Evolutionary conservation across 805 yeast species (phyloP).

Genomic region (Kodamaea restingae): DNA sequence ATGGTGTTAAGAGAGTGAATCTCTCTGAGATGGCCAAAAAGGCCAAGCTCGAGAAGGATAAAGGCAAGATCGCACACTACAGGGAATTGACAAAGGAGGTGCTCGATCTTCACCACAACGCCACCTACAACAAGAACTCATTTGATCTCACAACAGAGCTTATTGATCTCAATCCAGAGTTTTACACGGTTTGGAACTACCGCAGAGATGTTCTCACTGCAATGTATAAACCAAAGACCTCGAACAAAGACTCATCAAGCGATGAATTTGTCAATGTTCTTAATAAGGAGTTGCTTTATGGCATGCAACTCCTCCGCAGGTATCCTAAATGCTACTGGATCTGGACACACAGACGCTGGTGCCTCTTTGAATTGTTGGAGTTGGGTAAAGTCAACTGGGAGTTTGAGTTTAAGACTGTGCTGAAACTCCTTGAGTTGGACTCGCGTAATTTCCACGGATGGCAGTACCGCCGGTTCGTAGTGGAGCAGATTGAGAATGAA

Average conservation of each 20-base stretch:
- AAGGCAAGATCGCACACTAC: conserved; percentile 55
- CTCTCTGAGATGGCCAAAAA: conserved; percentile 53
- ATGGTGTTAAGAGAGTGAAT: conserved; percentile 62
- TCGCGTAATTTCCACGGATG: conserved; percentile 92
- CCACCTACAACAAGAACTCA: conserved; percentile 23
- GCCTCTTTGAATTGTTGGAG: conserved; percentile 43
- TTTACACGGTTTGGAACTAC: conserved; percentile 86
- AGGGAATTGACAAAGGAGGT: conserved; percentile 41
- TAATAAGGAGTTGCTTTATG: conserved; percentile 57
- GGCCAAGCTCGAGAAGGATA: conserved; percentile 55
- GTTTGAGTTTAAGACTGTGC: conserved; percentile 66
- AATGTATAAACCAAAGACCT: conserved; percentile 23
- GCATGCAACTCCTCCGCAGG: conserved; percentile 52
- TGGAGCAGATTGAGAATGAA: conserved; percentile 35
- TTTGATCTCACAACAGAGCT: conserved; percentile 55
- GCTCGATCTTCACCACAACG: conserved; percentile 26
- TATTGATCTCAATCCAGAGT: conserved; percentile 73
- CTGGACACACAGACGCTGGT: conserved; percentile 92
- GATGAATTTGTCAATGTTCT: conserved; percentile 30
- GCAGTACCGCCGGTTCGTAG: conserved; percentile 82
- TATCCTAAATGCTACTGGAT: conserved; percentile 95
- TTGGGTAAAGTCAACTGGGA: conserved; percentile 59
- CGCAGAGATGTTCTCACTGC: conserved; percentile 64
- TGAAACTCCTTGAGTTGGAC: conserved; percentile 64
- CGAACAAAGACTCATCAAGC: no score